phyloP scores from a whole-genome alignment of 768 basidiomycete genomes.

The Kwoniella sp. region DNA sequence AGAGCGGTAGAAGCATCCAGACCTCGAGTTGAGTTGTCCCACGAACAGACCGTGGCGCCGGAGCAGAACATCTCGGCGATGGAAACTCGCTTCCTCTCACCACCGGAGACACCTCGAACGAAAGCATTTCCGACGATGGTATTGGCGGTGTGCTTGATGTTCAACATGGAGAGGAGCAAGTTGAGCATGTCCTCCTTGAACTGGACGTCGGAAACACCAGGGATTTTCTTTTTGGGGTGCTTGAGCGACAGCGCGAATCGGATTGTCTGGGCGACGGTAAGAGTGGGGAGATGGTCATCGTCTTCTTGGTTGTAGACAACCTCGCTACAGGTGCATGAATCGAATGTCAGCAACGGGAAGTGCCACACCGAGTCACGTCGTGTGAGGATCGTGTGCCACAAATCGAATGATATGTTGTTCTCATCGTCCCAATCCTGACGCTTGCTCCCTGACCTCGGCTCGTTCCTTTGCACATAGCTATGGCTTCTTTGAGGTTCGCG shows the following conservation, averaged over 20 bases:
- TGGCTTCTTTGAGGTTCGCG: background rate
- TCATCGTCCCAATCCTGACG: too few relatives aligned
- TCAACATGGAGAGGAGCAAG: constrained; percentile 62
- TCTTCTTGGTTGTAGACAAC: constrained; percentile 67
- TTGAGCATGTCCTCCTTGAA: constrained; percentile 59
- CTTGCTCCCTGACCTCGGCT: too few relatives aligned
- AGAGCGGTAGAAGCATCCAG: constrained; percentile 75
- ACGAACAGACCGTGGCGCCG: constrained; percentile 54
- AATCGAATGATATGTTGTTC: too few relatives aligned
- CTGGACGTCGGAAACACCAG: constrained; percentile 59
- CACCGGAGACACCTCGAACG: constrained; percentile 60
- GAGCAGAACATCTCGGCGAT: constrained; percentile 59
- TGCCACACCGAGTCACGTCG: too few relatives aligned
- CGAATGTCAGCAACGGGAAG: background rate
- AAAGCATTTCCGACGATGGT: constrained; percentile 58
- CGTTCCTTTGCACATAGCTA: too few relatives aligned
- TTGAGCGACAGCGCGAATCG: constrained; percentile 65
- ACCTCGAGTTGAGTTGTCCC: constrained; percentile 59
- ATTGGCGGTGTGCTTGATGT: constrained; percentile 59
- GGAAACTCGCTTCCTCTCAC: constrained; percentile 60
- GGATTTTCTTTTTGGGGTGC: constrained; percentile 65
- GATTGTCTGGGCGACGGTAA: constrained; percentile 62
- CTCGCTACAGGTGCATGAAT: constrained; percentile 34
- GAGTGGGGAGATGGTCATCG: constrained; percentile 80
- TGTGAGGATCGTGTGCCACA: too few relatives aligned